phyloP scores from a whole-genome alignment of 192 early-diverging fungal species.

The Cladochytrium replicatum region DNA sequence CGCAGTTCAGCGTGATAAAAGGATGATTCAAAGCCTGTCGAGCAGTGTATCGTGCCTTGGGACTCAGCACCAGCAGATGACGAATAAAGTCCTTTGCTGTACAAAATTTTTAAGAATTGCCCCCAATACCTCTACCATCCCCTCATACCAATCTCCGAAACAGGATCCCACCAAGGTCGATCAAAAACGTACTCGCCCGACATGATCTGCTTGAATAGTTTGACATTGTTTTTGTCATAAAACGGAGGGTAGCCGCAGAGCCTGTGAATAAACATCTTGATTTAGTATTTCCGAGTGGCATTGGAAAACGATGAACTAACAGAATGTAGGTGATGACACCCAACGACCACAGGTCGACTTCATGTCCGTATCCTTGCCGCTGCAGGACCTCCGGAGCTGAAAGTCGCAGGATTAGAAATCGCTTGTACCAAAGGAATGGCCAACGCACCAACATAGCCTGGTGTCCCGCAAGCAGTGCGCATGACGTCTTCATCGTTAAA shows the following conservation, averaged over 20 bases:
- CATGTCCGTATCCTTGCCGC: conserved; percentile 55
- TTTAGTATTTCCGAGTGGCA: conserved; percentile 1
- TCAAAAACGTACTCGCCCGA: conserved; percentile 69
- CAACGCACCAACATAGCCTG: conserved; percentile 50
- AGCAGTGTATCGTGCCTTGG: conserved; percentile 36
- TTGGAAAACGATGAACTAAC: conserved; percentile 3
- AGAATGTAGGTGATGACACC: conserved; percentile 92
- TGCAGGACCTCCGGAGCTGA: conserved; percentile 82
- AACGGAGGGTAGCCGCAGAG: conserved; percentile 88
- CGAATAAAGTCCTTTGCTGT: conserved; percentile 53
- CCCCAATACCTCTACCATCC: not conserved
- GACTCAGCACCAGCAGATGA: conserved; percentile 47
- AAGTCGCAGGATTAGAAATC: conserved; percentile 6
- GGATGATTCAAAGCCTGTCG: conserved; percentile 32
- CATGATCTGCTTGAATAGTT: conserved; percentile 54
- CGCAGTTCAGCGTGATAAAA: conserved; percentile 35
- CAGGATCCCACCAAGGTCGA: conserved; percentile 66
- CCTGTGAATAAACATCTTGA: conserved; percentile 15
- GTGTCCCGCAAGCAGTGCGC: conserved; percentile 82
- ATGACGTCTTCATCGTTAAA: conserved; percentile 49
- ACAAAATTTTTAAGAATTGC: not conserved
- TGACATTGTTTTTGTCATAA: conserved; percentile 49
- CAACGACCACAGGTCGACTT: conserved; percentile 88
- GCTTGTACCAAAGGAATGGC: not conserved
- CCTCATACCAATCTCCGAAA: conserved; percentile 46